Evolutionary conservation across 202 grass and related monocot genomes (phyloP).

Genomic region (Panicum hallii): DNA sequence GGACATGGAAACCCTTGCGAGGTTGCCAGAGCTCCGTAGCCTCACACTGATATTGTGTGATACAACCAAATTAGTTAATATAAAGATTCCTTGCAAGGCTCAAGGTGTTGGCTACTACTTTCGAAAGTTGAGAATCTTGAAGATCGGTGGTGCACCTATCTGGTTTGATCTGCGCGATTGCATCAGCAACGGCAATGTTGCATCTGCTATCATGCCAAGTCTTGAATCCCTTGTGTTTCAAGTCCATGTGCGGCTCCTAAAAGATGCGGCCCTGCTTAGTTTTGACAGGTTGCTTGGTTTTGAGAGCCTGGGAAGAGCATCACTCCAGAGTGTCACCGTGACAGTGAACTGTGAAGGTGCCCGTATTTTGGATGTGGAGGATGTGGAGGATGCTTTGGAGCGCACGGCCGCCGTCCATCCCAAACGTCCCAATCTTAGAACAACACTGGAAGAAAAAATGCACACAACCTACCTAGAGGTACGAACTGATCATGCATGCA

Average conservation of each 20-base stretch:
- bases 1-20: not conserved
- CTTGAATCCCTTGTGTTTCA: not conserved
- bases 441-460: rapidly evolving
- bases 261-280: not conserved
- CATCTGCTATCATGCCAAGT: not conserved
- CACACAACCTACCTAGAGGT: not conserved
- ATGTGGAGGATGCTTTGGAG: not conserved
- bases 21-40: not conserved
- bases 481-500: not conserved
- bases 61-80: not conserved
- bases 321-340: not conserved
- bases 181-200: not conserved
- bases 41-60: rapidly evolving
- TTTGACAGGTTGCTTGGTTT: not conserved
- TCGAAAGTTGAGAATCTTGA: not conserved
- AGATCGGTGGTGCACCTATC: rapidly evolving
- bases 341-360: rapidly evolving
- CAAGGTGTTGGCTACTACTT: not conserved
- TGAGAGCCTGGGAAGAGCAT: not conserved
- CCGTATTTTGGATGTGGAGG: rapidly evolving
- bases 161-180: not conserved
- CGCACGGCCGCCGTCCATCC: not conserved
- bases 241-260: not conserved
- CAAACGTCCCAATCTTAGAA: not conserved
- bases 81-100: not conserved